Conservation (phyloP, 2,329 filamentous ascomycete species). For the Ascochyta fabae region DNA sequence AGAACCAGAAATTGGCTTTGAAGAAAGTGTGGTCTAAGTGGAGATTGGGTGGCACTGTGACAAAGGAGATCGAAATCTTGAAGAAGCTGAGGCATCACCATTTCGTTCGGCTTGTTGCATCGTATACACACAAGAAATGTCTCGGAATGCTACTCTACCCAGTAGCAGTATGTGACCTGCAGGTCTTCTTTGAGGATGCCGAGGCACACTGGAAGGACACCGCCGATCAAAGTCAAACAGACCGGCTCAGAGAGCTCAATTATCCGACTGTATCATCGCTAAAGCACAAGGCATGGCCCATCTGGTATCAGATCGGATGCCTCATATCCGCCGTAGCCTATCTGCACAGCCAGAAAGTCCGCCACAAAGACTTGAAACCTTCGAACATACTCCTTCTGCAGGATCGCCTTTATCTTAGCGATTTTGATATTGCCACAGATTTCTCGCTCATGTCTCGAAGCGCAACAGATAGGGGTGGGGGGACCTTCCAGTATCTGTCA, state of each 20-base stretch:
- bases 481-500: slow-evolving; percentile 27
- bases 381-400: slow-evolving; percentile 25
- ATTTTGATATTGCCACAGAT: slow-evolving; percentile 31
- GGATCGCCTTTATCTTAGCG: slow-evolving; percentile 24
- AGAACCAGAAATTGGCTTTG: slow-evolving; percentile 24
- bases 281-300: slow-evolving; percentile 61
- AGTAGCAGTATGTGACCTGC: slow-evolving; percentile 29
- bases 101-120: slow-evolving; percentile 31
- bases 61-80: slow-evolving; percentile 30
- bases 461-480: slow-evolving; percentile 30
- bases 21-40: slow-evolving; percentile 24
- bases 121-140: slow-evolving; percentile 27
- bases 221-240: too few relatives aligned
- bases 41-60: slow-evolving; percentile 19
- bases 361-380: slow-evolving; percentile 34
- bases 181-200: slow-evolving; percentile 29
- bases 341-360: slow-evolving; percentile 26
- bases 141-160: slow-evolving; percentile 26
- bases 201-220: slow-evolving; percentile 54
- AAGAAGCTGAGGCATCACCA: slow-evolving; percentile 27
- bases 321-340: slow-evolving; percentile 26
- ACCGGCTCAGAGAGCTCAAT: not conserved
- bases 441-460: slow-evolving; percentile 28
- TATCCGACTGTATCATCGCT: not conserved
- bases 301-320: slow-evolving; percentile 27